Evolutionary conservation across 1,139 yeast genomes (phyloP).

Genomic region (Protomyces arabidopsidicola): DNA sequence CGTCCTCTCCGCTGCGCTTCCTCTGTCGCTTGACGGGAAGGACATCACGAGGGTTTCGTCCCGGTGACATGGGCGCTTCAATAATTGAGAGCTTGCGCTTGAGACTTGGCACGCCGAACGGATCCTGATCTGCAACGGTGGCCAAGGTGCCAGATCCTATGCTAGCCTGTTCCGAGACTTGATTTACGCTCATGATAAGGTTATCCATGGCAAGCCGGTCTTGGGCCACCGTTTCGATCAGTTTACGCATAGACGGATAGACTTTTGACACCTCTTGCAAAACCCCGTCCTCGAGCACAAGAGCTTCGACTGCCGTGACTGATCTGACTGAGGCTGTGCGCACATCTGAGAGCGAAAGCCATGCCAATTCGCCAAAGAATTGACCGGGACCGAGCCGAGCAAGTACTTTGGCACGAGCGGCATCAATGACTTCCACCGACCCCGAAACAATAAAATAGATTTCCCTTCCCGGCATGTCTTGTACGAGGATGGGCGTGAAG

Average conservation of each 20-base stretch:
- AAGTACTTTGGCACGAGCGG: conserved; percentile 41
- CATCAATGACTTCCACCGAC: conserved; percentile 62
- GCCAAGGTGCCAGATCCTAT: conserved; percentile 8
- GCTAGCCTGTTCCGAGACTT: neutral
- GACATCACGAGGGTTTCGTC: neutral
- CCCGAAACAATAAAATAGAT: conserved; percentile 65
- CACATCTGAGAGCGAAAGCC: conserved; percentile 49
- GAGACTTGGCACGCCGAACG: neutral
- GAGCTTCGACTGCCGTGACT: conserved; percentile 54
- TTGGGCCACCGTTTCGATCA: conserved; percentile 58
- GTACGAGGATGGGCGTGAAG: conserved; percentile 56
- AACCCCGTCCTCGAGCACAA: conserved; percentile 54
- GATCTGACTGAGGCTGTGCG: conserved; percentile 64
- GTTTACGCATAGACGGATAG: conserved; percentile 56
- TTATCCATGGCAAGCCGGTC: conserved; percentile 47
- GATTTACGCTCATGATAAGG: conserved; percentile 6
- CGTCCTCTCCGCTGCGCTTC: conserved; percentile 1
- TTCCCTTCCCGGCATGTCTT: conserved; percentile 58
- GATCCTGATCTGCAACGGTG: conserved; percentile 8
- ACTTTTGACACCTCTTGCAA: conserved; percentile 52
- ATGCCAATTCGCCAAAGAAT: conserved; percentile 74
- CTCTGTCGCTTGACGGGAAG: neutral
- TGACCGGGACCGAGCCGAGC: conserved; percentile 61
- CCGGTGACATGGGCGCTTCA: conserved; percentile 3
- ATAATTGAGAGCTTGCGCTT: conserved; percentile 8